Conservation (phyloP, 176 grass and related monocot genomes). For the Hordeum vulgare region DNA sequence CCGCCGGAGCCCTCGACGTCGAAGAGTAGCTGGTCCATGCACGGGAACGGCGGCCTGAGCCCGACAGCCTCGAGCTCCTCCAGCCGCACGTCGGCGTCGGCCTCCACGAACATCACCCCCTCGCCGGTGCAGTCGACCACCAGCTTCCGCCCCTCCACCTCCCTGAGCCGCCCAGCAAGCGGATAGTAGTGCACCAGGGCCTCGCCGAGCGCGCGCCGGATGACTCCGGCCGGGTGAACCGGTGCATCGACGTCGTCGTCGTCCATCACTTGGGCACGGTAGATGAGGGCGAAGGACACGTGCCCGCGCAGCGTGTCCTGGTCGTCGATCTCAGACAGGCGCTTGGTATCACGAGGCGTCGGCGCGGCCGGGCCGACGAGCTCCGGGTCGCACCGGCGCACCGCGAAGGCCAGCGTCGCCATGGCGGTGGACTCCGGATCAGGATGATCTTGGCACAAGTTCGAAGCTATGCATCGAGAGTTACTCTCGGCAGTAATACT, state of each 20-base stretch:
- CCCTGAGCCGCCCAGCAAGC: slow-evolving; percentile 33
- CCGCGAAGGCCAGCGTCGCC: slow-evolving; percentile 15
- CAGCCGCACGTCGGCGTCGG: slow-evolving; percentile 42
- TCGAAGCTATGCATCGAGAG: neutral
- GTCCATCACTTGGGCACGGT: neutral
- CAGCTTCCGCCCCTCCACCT: slow-evolving; percentile 28
- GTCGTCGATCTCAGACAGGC: slow-evolving; percentile 61
- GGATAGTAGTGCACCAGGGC: slow-evolving; percentile 56
- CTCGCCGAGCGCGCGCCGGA: slow-evolving; percentile 11
- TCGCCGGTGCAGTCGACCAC: slow-evolving; percentile 48
- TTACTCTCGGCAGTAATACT: neutral
- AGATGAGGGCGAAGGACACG: slow-evolving; percentile 7
- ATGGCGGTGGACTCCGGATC: neutral
- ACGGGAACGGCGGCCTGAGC: slow-evolving; percentile 30
- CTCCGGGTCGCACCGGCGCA: slow-evolving; percentile 5
- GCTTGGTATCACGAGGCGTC: slow-evolving; percentile 35
- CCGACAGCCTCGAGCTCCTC: slow-evolving; percentile 5
- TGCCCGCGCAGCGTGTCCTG: slow-evolving; percentile 18
- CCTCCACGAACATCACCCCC: slow-evolving; percentile 45
- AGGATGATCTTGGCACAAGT: neutral
- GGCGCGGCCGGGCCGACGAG: slow-evolving; percentile 16
- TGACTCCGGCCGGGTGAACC: slow-evolving; percentile 11
- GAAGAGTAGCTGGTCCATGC: slow-evolving; percentile 35
- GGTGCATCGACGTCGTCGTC: neutral
- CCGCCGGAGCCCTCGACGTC: neutral